These are phyloP conservation scores for Akebia trifoliata DNA, from an alignment of 164 flowering plant species.

Conservation along the genomic window DNA sequence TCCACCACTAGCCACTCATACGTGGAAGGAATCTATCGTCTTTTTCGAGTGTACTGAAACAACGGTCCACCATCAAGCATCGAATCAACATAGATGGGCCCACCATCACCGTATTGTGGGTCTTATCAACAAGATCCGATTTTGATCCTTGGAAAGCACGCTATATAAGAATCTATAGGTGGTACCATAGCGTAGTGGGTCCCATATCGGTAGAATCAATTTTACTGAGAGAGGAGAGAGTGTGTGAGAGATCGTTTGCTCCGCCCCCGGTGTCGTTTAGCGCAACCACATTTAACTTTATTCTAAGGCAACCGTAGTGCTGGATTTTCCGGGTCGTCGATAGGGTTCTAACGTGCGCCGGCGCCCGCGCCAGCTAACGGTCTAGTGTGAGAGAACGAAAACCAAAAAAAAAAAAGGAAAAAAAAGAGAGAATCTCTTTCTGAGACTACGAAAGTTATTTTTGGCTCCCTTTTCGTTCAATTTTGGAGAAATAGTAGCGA, in stretches of 20 bases:
- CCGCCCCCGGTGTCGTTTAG: not conserved
- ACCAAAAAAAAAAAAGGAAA: not conserved
- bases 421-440: conserved; percentile 3
- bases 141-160: too few relatives aligned
- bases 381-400: not conserved
- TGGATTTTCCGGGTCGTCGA: conserved; percentile 6
- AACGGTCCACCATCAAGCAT: too few relatives aligned
- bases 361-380: not conserved
- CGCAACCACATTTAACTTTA: not conserved
- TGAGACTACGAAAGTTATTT: not conserved
- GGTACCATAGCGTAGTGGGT: conserved; percentile 3
- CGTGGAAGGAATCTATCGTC: too few relatives aligned
- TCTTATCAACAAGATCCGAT: too few relatives aligned
- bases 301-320: not conserved
- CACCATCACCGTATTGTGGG: too few relatives aligned
- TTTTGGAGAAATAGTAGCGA: conserved; percentile 3
- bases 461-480: not conserved
- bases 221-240: too few relatives aligned
- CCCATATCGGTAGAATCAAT: too few relatives aligned
- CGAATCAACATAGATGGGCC: too few relatives aligned
- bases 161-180: too few relatives aligned
- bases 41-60: too few relatives aligned
- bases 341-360: conserved; percentile 4
- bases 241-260: not conserved
- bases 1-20: too few relatives aligned